phyloP scores from a whole-genome alignment of 1,284 basidiomycete species.

The Marasmius tenuissimus region DNA sequence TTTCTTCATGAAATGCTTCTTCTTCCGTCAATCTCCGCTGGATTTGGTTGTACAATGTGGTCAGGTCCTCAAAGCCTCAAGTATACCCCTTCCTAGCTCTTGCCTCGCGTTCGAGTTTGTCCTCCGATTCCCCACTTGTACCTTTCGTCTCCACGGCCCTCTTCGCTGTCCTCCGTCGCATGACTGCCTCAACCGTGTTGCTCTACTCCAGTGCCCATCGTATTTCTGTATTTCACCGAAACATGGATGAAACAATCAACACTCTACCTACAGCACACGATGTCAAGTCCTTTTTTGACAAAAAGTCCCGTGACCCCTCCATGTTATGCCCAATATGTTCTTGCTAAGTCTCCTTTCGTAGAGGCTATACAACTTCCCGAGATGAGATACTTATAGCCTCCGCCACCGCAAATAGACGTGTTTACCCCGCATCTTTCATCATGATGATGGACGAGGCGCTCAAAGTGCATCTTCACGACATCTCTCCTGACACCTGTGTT shows the following conservation, averaged over 20 bases:
- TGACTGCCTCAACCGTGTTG: not conserved
- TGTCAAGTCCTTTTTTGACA: constrained; percentile 1
- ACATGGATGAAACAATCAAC: not conserved
- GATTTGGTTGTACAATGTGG: not conserved
- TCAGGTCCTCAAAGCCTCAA: not conserved
- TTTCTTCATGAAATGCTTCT: no score
- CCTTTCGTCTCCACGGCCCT: not conserved
- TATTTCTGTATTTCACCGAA: constrained; percentile 2
- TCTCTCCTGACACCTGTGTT: not conserved
- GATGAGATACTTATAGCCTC: not conserved
- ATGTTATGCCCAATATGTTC: not conserved
- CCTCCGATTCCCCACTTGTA: constrained; percentile 2
- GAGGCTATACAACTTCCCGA: not conserved
- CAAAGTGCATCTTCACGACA: not conserved
- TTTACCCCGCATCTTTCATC: not conserved
- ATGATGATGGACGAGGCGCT: not conserved
- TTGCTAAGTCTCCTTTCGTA: not conserved
- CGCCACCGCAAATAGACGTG: not conserved
- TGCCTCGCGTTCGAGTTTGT: not conserved
- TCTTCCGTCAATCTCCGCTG: not conserved
- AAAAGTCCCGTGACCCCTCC: not conserved
- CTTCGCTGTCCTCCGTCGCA: not conserved
- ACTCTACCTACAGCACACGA: no score
- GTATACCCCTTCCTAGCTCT: not conserved
- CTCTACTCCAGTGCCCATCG: not conserved